Evolutionary conservation across 169 alveolate genomes (phyloP).

Genomic region (Eimeria maxima): DNA sequence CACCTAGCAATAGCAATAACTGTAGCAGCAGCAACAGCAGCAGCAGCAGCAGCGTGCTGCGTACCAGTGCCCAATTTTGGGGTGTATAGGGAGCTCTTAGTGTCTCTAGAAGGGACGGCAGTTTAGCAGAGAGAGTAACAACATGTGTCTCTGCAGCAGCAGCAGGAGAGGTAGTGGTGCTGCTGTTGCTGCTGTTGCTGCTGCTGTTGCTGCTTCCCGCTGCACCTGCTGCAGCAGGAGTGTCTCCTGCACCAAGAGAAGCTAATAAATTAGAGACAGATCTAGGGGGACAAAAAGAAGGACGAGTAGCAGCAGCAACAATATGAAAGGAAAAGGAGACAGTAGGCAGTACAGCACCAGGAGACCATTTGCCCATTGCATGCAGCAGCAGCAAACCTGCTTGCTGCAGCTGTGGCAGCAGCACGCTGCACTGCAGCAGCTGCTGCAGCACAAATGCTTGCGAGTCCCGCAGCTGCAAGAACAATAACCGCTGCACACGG

Average conservation of each 20-base stretch:
- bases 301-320: constrained; percentile 34
- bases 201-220: constrained; percentile 37
- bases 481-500: constrained; percentile 34
- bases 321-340: constrained; percentile 50
- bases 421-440: constrained; percentile 52
- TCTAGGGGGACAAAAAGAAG: constrained; percentile 38
- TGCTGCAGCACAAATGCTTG: constrained; percentile 61
- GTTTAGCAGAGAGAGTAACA: constrained; percentile 22
- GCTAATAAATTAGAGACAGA: constrained; percentile 27
- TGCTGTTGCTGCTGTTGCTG: constrained; percentile 36
- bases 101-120: constrained; percentile 52
- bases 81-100: constrained; percentile 33
- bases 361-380: constrained; percentile 43
- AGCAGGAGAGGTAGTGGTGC: background rate
- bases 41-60: background rate
- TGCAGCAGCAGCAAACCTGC: constrained; percentile 65
- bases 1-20: too few species aligned
- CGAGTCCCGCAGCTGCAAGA: constrained; percentile 38
- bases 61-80: background rate
- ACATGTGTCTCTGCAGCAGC: constrained; percentile 44
- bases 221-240: background rate
- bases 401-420: constrained; percentile 73
- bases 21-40: too few species aligned
- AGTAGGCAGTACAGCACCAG: constrained; percentile 44
- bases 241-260: background rate